Evolutionary conservation across 2,329 filamentous ascomycete species (phyloP), one percentile per base, ranked within the genome.

Genomic region (Macrophomina tecta): DNA sequence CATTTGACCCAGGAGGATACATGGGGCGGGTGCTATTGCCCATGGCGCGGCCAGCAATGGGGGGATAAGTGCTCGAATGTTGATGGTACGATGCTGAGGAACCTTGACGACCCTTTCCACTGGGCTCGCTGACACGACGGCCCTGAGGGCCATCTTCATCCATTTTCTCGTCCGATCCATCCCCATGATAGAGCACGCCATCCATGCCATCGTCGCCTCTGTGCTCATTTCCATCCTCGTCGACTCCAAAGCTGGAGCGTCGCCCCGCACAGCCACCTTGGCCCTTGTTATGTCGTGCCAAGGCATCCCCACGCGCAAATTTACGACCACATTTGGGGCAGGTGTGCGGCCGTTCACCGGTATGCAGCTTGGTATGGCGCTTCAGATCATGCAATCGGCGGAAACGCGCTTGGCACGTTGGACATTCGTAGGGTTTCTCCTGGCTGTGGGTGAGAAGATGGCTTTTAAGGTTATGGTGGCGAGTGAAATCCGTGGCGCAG

Each of bases 371-470:
- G 70, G 91, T 93, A 77, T 99, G 95, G 48, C 95, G 89, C 82
- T 99, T 99, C 71, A 99, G 81, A 75, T 99, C 95, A 76, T 99
- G 95, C 62, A 98, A 84, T 70, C 95, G 89, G 65, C 95, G 88
- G 79, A 99, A 99, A 63, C 94, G 89, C 78, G 95, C 92, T 72
- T 94, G 88, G 77, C 95, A 99, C n/a, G 92, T 93, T 69, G 92
- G 90, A 76, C 95, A 99, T 34, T 95, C 88, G 75, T 95, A 99
- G 0, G 95, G 95, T 80, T 99, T 99, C 79, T 99, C 95, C 83
- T 99, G 94, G 74, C 94, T 97, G 79, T 98, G 95, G 0, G 95
- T 98, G 76, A 99, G 87, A 67, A 99, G 86, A 81, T 99, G 95
- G 72, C 93, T 97, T 82, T 98, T 99, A 34, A 98, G 86, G 74